Evolutionary conservation across 1,139 yeast species (phyloP).

Genomic region (Yamadazyma trypodendri): DNA sequence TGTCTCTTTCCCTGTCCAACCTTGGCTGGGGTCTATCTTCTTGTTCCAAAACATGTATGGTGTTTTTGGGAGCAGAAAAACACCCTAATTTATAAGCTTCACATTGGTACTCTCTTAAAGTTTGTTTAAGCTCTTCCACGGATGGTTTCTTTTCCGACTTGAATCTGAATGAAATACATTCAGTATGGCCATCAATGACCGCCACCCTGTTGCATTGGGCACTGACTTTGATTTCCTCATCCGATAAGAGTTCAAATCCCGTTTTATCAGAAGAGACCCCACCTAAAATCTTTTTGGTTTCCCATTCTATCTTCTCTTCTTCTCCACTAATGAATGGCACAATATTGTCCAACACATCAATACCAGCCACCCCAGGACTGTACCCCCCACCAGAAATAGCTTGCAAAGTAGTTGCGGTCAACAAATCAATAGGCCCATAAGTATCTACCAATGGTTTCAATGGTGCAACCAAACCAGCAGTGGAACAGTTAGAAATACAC

Average conservation of each 20-base stretch:
- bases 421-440: constrained; percentile 85
- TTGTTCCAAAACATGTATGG: constrained; percentile 89
- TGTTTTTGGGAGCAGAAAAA: constrained; percentile 87
- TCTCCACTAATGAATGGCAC: constrained; percentile 96
- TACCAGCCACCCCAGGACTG: constrained; percentile 96
- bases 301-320: constrained; percentile 99
- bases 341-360: constrained; percentile 90
- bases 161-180: constrained; percentile 85
- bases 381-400: constrained; percentile 99
- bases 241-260: constrained; percentile 60
- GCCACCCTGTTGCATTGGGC: constrained; percentile 98
- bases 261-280: constrained; percentile 50
- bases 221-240: constrained; percentile 76
- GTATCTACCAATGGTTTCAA: constrained; percentile 84
- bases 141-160: constrained; percentile 82
- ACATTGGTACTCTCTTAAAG: constrained; percentile 73
- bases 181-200: constrained; percentile 97
- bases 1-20: constrained; percentile 92
- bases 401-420: constrained; percentile 90
- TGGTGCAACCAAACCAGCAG: constrained; percentile 97
- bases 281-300: constrained; percentile 92
- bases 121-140: constrained; percentile 71
- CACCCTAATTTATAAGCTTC: constrained; percentile 80
- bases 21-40: constrained; percentile 97
- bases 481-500: constrained; percentile 96